A percentile compares a stretch with the other conserved stretches of the same genome.
Conservation (phyloP, 768 basidiomycete species). For the Leccinum longicurvipes region DNA sequence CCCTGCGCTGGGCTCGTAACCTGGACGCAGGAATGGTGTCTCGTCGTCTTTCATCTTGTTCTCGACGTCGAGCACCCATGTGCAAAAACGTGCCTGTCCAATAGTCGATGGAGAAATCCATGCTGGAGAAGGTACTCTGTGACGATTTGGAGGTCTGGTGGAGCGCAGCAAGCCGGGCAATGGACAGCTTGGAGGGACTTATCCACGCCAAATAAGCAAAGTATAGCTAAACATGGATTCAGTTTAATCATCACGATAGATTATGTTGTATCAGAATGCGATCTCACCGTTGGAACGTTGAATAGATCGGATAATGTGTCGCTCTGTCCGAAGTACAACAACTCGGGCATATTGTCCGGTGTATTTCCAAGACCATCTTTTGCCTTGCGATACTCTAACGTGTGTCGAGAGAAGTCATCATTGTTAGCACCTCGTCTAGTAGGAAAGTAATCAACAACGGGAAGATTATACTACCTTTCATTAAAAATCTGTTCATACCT, state of each 20-base stretch:
- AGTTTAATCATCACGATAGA: neutral
- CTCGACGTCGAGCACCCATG: slow-evolving; percentile 16
- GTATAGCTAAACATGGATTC: slow-evolving; percentile 17
- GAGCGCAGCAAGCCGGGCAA: slow-evolving; percentile 31
- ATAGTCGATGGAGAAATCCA: slow-evolving; percentile 2
- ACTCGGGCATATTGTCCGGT: slow-evolving; percentile 11
- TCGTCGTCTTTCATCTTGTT: slow-evolving; percentile 29
- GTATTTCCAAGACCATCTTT: slow-evolving; percentile 18
- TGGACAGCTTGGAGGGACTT: slow-evolving; percentile 28
- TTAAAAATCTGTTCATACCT: slow-evolving; percentile 13
- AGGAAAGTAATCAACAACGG: neutral
- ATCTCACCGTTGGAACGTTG: slow-evolving; percentile 17
- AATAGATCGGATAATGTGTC: slow-evolving; percentile 7
- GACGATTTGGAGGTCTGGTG: slow-evolving; percentile 24
- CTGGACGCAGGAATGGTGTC: slow-evolving; percentile 20
- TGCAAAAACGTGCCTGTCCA: slow-evolving; percentile 16
- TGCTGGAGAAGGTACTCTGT: slow-evolving; percentile 18
- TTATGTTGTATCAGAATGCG: neutral
- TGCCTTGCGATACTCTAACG: slow-evolving; percentile 22
- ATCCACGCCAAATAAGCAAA: slow-evolving; percentile 29
- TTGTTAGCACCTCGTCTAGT: neutral
- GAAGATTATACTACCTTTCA: slow-evolving; percentile 8
- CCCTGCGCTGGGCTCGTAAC: slow-evolving; percentile 8
- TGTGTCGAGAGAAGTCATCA: too few species aligned
- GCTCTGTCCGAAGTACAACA: slow-evolving; percentile 3